Evolutionary conservation across 306 rosid genomes (phyloP), one percentile per base, ranked within the genome.

Genomic region (Luffa acutangula): DNA sequence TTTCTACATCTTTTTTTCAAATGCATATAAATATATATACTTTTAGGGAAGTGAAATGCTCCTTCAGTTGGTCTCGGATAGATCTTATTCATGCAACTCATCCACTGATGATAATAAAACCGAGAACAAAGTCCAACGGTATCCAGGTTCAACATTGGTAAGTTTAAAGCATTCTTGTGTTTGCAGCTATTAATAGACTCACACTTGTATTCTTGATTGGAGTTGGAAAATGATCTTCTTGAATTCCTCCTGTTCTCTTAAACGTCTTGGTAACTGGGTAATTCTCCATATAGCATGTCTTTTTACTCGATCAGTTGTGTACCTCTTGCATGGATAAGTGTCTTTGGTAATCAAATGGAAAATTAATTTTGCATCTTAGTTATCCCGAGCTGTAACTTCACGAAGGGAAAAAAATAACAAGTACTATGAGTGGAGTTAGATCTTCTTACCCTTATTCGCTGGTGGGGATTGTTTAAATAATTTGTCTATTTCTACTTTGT

Each of bases 11-110:
- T 33, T 77, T 51, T 76, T 73, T 81, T 56, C 63, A 82, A 58
- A 20, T 15, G 37, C 20, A 11, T 45, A 4, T 17, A 65, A 5
- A 69, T 39, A 39, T 42, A 37, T 75, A 72, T 54, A 67, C 51
- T 83, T 71, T n/a, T 36, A 95, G 99, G 99, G 99, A 86, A 89
- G 99, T 62, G 93, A 91, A 90, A 91, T 85, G 78, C 91, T 95
- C 81, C 88, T 91, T 82, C 90, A 80, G 83, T 88, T 95, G 80
- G 92, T 91, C 80, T 89, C 97, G 11, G 86, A 87, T 82, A 74
- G 83, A 62, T 60, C 85, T 78, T 82, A 75, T 59, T 63, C 84
- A 66, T 66, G 84, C 21, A 85, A 52, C 81, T 71, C 82, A 25
- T 7, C 39, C 12, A 49, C 37, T 34, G 53, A 78, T 66, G 80